Evolutionary conservation across 2,329 filamentous ascomycete species (phyloP).

Genomic region (Aspergillus terreus): DNA sequence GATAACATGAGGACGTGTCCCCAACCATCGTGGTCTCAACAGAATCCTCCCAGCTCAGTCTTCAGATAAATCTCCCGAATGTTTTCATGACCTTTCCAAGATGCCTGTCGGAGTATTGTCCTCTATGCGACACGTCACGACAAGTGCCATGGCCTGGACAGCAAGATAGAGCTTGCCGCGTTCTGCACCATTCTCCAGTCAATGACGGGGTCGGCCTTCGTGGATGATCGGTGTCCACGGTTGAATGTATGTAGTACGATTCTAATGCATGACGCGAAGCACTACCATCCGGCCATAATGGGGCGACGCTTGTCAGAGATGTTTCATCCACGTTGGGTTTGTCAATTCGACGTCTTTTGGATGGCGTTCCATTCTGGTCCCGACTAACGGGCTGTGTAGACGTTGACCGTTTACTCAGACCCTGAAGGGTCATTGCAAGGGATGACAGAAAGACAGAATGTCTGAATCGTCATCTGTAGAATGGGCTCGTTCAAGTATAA

Average conservation of each 20-base stretch:
- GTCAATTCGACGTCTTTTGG: slow-evolving; percentile 7
- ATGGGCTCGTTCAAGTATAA: neutral
- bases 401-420: neutral
- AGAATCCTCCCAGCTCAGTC: too few species aligned
- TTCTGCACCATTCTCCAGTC: slow-evolving; percentile 19
- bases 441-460: neutral
- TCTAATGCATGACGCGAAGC: slow-evolving; percentile 27
- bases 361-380: slow-evolving; percentile 4
- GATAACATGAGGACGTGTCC: too few species aligned
- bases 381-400: neutral
- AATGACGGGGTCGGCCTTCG: slow-evolving; percentile 24
- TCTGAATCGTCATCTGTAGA: neutral
- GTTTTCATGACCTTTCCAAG: neutral
- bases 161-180: slow-evolving; percentile 26
- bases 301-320: neutral
- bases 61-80: neutral
- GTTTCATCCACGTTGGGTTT: neutral
- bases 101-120: slow-evolving; percentile 1
- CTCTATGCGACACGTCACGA: slow-evolving; percentile 32
- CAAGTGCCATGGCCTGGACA: slow-evolving; percentile 36
- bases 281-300: slow-evolving; percentile 8
- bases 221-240: slow-evolving; percentile 43
- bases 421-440: slow-evolving; percentile 1
- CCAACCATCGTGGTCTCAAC: too few species aligned
- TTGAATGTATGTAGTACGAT: slow-evolving; percentile 35